Evolutionary conservation across 2,329 filamentous ascomycete genomes (phyloP), one percentile per base, ranked within the genome.

Genomic region (Pleurostoma richardsiae): DNA sequence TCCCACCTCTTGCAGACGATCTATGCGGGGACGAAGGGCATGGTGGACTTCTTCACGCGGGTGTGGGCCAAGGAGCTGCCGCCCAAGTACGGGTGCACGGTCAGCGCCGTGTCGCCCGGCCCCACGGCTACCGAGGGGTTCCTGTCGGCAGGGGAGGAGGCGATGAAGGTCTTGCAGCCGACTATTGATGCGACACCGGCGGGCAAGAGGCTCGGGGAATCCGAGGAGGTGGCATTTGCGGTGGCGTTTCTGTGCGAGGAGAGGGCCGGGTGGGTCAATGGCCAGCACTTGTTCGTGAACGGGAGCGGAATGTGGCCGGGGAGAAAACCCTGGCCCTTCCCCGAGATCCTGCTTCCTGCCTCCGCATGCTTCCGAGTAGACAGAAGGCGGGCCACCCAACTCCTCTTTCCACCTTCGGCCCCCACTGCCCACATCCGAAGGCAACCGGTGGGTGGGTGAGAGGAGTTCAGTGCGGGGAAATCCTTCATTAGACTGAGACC

Each of bases 1-100:
- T n/a, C 31, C 31, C 7, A 36, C n/a, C n/a, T n/a, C n/a, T n/a
- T n/a, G 7, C 31, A 7, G n/a, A 36, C n/a, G 31, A n/a, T n/a
- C 48, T 76, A 76, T 52, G 69, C 70, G 4, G 71, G 71, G 0
- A 73, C 68, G 5, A 76, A 76, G 54, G 70, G 68, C n/a, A 73
- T 74, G 68, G 62, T 73, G 1, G 72, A 75, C 50, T 64, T 62
- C 3, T 72, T 74, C 45, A 76, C 72, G 1, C 58, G 62, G 29
- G 63, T 62, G 36, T 74, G 72, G 55, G 63, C 63, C 8, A 70
- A 67, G 55, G 71, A 74, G 50, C 55, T 74, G 38, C 67, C 70
- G n/a, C 67, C 61, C 2, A 66, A 67, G 46, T 73, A 73, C 51
- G 66, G 66, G 4, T 70, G 68, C 51, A 74, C 71, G 2, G 70